phyloP scores from a whole-genome alignment of 495 filamentous ascomycete genomes.

The Xylaria venustula region DNA sequence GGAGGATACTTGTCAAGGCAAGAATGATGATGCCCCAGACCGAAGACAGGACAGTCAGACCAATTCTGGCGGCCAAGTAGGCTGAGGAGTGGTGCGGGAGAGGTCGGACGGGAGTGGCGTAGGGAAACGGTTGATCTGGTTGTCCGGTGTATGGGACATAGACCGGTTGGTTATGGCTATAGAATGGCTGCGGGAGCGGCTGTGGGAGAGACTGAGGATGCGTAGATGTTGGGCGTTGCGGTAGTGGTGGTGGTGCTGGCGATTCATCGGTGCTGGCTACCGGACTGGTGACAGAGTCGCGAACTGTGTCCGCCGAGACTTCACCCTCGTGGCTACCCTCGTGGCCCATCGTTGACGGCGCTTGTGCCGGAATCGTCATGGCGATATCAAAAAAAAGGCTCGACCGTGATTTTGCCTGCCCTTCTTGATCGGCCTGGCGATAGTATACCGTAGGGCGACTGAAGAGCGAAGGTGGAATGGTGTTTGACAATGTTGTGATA shows the following conservation, averaged over 20 bases:
- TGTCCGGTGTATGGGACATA: conserved; percentile 20
- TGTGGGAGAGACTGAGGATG: conserved; percentile 1
- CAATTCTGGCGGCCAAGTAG: conserved; percentile 29
- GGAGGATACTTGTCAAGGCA: conserved; percentile 19
- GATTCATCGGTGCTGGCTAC: background rate
- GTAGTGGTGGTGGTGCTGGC: background rate
- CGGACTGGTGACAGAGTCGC: background rate
- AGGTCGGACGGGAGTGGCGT: conserved; percentile 14
- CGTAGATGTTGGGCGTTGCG: background rate
- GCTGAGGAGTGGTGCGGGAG: conserved; percentile 19
- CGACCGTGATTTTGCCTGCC: too few relatives aligned
- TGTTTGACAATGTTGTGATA: too few relatives aligned
- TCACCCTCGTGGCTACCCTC: background rate
- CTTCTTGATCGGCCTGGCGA: too few relatives aligned
- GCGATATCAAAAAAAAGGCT: background rate
- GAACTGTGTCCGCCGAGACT: background rate
- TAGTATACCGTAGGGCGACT: too few relatives aligned
- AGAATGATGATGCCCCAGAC: conserved; percentile 29
- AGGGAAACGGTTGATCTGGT: conserved; percentile 16
- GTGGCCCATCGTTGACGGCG: background rate
- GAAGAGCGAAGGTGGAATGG: too few relatives aligned
- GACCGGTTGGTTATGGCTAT: conserved; percentile 8
- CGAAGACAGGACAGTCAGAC: conserved; percentile 25
- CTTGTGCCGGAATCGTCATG: background rate
- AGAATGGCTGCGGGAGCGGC: conserved; percentile 13